Evolutionary conservation across 352 stramenopile genomes (phyloP).

Genomic region (Globisporangium ultimum): DNA sequence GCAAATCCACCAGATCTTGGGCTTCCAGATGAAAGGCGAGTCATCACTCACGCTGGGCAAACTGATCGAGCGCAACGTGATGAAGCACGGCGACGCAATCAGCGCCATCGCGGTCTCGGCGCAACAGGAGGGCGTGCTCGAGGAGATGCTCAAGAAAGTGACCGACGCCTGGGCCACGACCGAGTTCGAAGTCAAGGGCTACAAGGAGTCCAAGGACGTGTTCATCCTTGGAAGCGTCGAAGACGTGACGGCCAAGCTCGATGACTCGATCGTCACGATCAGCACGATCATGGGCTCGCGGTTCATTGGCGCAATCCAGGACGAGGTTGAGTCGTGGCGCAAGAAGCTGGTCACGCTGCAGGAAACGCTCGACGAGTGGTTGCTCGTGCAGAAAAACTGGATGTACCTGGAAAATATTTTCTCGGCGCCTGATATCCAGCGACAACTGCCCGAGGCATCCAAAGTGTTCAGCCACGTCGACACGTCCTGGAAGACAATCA

Average conservation of each 20-base stretch:
- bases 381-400: slow-evolving; percentile 88
- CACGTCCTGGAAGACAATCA: slow-evolving; percentile 89
- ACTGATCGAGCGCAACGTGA: slow-evolving; percentile 87
- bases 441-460: slow-evolving; percentile 86
- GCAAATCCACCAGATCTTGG: slow-evolving; percentile 72
- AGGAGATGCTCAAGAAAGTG: slow-evolving; percentile 94
- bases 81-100: slow-evolving; percentile 85
- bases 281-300: slow-evolving; percentile 91
- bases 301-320: slow-evolving; percentile 89
- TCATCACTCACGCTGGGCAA: slow-evolving; percentile 76
- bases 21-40: slow-evolving; percentile 87
- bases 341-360: slow-evolving; percentile 81
- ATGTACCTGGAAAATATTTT: slow-evolving; percentile 90
- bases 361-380: slow-evolving; percentile 87
- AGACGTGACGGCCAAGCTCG: slow-evolving; percentile 88
- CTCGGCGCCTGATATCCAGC: slow-evolving; percentile 87
- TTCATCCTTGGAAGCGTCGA: slow-evolving; percentile 91
- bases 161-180: slow-evolving; percentile 83
- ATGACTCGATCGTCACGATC: slow-evolving; percentile 93
- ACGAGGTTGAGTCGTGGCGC: slow-evolving; percentile 87
- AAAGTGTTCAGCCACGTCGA: slow-evolving; percentile 92
- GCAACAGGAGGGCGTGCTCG: slow-evolving; percentile 89
- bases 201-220: slow-evolving; percentile 93
- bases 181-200: slow-evolving; percentile 91
- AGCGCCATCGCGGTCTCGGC: slow-evolving; percentile 80